Percentiles rank a stretch among this genome's conserved stretches.
Evolutionary conservation across 2,329 filamentous ascomycete species (phyloP).

Genomic region (Scedosporium aurantiacum): DNA sequence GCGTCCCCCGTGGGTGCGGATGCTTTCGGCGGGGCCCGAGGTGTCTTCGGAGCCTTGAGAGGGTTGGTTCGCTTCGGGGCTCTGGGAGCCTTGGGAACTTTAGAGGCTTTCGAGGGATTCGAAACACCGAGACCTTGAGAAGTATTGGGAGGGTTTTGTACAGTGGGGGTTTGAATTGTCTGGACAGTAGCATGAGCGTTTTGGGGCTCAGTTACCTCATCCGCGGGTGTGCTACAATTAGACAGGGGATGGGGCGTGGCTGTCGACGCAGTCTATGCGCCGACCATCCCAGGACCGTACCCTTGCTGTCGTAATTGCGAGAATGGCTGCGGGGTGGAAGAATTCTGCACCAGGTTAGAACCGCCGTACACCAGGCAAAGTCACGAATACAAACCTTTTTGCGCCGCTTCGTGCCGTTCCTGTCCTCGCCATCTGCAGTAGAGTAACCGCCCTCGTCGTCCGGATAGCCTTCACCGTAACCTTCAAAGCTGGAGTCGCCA

Average conservation of each 20-base stretch:
- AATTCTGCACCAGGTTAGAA: constrained; percentile 37
- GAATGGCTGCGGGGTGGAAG: constrained; percentile 30
- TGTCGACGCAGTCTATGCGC: constrained; percentile 28
- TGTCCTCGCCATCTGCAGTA: constrained; percentile 59
- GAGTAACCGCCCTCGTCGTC: constrained; percentile 66
- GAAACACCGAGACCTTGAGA: neutral
- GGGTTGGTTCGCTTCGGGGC: neutral
- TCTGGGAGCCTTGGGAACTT: neutral
- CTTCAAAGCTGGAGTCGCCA: constrained; percentile 62
- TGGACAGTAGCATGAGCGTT: neutral
- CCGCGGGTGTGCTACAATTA: neutral
- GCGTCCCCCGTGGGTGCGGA: neutral
- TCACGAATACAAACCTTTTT: constrained; percentile 44
- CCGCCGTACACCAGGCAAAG: constrained; percentile 15
- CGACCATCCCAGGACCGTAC: constrained; percentile 48
- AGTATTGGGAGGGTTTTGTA: neutral
- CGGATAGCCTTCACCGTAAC: constrained; percentile 60
- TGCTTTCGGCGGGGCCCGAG: neutral
- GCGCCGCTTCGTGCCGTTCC: constrained; percentile 45
- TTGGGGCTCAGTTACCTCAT: neutral
- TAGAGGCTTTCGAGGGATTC: neutral
- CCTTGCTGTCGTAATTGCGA: constrained; percentile 37
- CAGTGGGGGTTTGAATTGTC: neutral
- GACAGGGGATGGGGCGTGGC: neutral
- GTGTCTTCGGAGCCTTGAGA: neutral